Evolutionary conservation across 371 early-diverging fungal genomes (phyloP).

Genomic region (Sporodiniella umbellata): DNA sequence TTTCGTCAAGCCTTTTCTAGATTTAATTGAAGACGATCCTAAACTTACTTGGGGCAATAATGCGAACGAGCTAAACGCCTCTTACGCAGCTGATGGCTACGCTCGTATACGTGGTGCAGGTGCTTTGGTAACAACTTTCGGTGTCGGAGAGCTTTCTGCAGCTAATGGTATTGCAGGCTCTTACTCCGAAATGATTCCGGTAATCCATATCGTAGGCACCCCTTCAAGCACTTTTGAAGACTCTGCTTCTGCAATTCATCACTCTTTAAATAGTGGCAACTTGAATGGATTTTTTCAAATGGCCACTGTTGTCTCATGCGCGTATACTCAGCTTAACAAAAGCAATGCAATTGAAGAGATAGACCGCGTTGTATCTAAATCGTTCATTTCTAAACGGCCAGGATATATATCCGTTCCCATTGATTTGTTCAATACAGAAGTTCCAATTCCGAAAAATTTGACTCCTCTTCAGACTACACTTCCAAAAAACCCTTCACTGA

Average conservation of each 20-base stretch:
- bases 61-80: slow-evolving; percentile 45
- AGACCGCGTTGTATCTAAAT: slow-evolving; percentile 29
- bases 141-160: slow-evolving; percentile 54
- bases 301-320: slow-evolving; percentile 34
- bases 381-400: slow-evolving; percentile 21
- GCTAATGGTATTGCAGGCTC: slow-evolving; percentile 54
- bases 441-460: slow-evolving; percentile 14
- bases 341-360: slow-evolving; percentile 38
- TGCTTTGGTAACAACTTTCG: slow-evolving; percentile 53
- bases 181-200: slow-evolving; percentile 51
- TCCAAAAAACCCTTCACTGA: slow-evolving; percentile 23
- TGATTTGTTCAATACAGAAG: slow-evolving; percentile 32
- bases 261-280: slow-evolving; percentile 54
- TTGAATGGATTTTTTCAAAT: slow-evolving; percentile 40
- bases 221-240: slow-evolving; percentile 36
- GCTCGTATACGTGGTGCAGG: slow-evolving; percentile 37
- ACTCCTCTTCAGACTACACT: slow-evolving; percentile 4
- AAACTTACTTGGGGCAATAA: slow-evolving; percentile 38
- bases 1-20: slow-evolving; percentile 35
- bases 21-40: slow-evolving; percentile 32
- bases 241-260: slow-evolving; percentile 42
- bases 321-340: slow-evolving; percentile 29
- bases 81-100: slow-evolving; percentile 58
- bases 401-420: slow-evolving; percentile 49
- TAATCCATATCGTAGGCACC: slow-evolving; percentile 55